Conservation (phyloP, 2,329 filamentous ascomycete species). For the Exophiala sideris region DNA sequence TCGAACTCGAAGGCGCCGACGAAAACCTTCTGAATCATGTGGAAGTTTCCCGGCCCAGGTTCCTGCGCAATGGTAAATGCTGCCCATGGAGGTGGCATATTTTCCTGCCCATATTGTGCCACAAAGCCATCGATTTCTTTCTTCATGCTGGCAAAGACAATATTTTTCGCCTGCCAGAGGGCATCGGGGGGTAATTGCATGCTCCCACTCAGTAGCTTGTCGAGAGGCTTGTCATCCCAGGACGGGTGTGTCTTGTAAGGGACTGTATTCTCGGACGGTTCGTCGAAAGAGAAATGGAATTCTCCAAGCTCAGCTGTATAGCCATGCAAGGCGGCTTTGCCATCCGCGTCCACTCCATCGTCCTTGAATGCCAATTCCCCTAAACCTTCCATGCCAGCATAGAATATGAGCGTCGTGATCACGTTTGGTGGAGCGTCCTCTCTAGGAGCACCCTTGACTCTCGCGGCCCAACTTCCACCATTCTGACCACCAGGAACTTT, state of each 20-base stretch:
- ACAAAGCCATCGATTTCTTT: slow-evolving; percentile 59
- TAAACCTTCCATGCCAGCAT: slow-evolving; percentile 73
- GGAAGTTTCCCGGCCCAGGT: slow-evolving; percentile 71
- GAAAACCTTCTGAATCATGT: slow-evolving; percentile 88
- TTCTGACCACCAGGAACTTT: slow-evolving; percentile 83
- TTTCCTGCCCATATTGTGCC: slow-evolving; percentile 58
- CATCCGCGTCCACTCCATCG: slow-evolving; percentile 53
- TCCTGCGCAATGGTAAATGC: slow-evolving; percentile 73
- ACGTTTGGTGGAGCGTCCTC: slow-evolving; percentile 64
- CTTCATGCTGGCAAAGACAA: slow-evolving; percentile 63
- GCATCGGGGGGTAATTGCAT: slow-evolving; percentile 62
- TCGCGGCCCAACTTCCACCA: slow-evolving; percentile 87
- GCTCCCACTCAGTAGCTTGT: slow-evolving; percentile 73
- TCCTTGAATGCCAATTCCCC: slow-evolving; percentile 62
- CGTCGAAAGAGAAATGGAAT: slow-evolving; percentile 74
- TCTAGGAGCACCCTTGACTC: slow-evolving; percentile 77
- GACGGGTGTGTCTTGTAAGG: slow-evolving; percentile 61
- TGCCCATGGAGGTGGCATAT: slow-evolving; percentile 77
- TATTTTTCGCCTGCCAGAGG: slow-evolving; percentile 79
- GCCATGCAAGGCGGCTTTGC: slow-evolving; percentile 67
- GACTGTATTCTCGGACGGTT: slow-evolving; percentile 62
- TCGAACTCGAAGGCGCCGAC: slow-evolving; percentile 89
- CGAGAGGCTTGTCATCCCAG: slow-evolving; percentile 65
- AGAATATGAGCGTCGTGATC: slow-evolving; percentile 77
- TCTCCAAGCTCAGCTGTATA: slow-evolving; percentile 69